phyloP scores from a whole-genome alignment of 768 basidiomycete species.

The Crassisporium funariophilum region DNA sequence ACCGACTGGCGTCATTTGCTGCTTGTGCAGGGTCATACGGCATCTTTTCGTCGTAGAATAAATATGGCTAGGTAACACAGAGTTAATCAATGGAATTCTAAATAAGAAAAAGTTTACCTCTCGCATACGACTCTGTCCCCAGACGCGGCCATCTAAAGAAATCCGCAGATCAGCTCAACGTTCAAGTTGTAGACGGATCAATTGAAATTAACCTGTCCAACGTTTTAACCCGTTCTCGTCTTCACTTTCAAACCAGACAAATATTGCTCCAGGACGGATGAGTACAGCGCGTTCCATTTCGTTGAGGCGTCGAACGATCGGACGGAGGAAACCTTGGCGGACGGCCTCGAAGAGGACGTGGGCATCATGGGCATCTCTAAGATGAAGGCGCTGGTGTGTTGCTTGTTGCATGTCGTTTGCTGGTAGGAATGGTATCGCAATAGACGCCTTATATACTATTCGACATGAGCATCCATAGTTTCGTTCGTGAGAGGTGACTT shows the following conservation, averaged over 20 bases:
- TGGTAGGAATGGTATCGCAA: slow-evolving; percentile 2
- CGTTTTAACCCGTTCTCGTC: slow-evolving; percentile 66
- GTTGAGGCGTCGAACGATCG: slow-evolving; percentile 58
- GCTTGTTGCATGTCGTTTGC: slow-evolving; percentile 52
- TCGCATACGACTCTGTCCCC: slow-evolving; percentile 70
- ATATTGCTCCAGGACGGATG: slow-evolving; percentile 63
- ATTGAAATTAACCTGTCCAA: slow-evolving; percentile 53
- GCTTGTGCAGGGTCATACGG: slow-evolving; percentile 44
- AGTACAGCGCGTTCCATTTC: slow-evolving; percentile 57
- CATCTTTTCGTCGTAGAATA: slow-evolving; percentile 68
- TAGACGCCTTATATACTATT: slow-evolving; percentile 23
- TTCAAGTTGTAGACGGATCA: background rate
- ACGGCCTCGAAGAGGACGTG: slow-evolving; percentile 69
- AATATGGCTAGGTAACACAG: slow-evolving; percentile 50
- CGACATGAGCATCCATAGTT: slow-evolving; percentile 21
- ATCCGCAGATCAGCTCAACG: slow-evolving; percentile 3
- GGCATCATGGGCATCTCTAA: slow-evolving; percentile 66
- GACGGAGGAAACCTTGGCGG: slow-evolving; percentile 52
- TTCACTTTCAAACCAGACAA: slow-evolving; percentile 72
- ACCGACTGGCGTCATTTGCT: slow-evolving; percentile 41
- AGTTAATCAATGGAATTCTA: slow-evolving; percentile 3
- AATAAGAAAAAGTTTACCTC: slow-evolving; percentile 38
- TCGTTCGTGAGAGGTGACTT: slow-evolving; percentile 30
- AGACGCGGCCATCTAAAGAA: slow-evolving; percentile 58
- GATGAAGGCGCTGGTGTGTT: slow-evolving; percentile 65